Base-by-base conservation (phyloP, 2,329 filamentous ascomycete species). In the Pezicula radicicola region DNA sequence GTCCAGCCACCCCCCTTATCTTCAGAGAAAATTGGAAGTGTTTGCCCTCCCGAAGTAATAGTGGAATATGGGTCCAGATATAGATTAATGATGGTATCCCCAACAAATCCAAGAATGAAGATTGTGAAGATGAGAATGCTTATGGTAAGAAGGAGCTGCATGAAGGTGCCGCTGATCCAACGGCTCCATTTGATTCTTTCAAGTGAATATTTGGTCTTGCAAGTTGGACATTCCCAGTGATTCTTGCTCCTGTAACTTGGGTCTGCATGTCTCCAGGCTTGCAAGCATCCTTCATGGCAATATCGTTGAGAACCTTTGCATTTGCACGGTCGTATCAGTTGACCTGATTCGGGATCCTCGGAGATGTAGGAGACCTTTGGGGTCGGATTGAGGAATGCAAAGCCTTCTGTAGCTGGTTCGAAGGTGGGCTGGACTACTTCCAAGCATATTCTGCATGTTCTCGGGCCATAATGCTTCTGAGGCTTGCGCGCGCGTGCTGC, bases 261-360 rank as follows among this genome's bases (percentile, higher is more conserved):
- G 65, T 91, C 84, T 41, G 89, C 80, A 56, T 86, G 79, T 60
- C 94, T 83, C 91, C 92, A 97, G 10, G 82, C 78, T 63, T 88
- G 83, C 46, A 99, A 77, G 66, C 94, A 99, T 28, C 85, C 88
- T 70, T 97, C 91, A 69, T 99, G 94, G 21, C 97, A 91, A 70
- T 96, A 97, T 72, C 89, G 89, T 61, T 93, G 89, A 37, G 89
- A 90, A 48, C 94, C 94, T 73, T 90, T 95, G 79, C 94, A 99
- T 72, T 87, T 85, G 77, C 94, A 99, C 35, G 94, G 94, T 49
- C 88, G 88, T 61, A 97, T 81, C 27, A 99, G 76, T 47, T 91
- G 85, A 37, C 90, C 90, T 28, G 87, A 79, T 57, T 86, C 79
- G 6, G 84, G 78, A 58, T 90, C 88, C 55, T 88, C 82, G 21